A percentile compares a stretch with the other conserved stretches of the same genome.
Evolutionary conservation across 352 stramenopile species (phyloP).

Genomic region (Saprolegnia parasitica): DNA sequence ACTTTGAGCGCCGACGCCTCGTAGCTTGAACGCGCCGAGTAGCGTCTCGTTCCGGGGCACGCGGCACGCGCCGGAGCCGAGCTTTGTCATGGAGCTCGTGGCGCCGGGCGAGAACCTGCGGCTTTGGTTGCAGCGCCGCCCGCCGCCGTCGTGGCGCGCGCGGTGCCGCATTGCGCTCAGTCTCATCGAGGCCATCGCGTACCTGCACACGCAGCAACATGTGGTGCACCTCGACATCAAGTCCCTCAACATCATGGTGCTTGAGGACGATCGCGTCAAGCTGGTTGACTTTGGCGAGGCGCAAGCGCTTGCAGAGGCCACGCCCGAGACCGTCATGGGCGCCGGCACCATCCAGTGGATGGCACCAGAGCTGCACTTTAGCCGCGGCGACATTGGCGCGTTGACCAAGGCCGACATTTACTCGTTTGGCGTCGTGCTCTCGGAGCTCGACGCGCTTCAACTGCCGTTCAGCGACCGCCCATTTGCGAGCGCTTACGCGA

Average conservation of each 20-base stretch:
- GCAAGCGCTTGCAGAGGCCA: background rate
- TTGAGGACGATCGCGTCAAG: background rate
- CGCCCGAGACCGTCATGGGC: background rate
- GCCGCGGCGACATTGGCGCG: background rate
- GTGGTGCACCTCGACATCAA: conserved; percentile 23
- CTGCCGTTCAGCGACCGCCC: background rate
- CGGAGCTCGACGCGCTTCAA: conserved; percentile 32
- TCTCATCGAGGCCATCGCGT: no score
- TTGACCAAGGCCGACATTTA: conserved; percentile 19
- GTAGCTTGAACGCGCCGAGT: no score
- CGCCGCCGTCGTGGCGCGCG: no score
- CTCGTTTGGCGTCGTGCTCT: conserved; percentile 43
- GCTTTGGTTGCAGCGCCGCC: no score
- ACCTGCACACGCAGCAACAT: background rate
- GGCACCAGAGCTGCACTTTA: background rate
- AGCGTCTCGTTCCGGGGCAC: no score
- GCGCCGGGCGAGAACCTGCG: no score
- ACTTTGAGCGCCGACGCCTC: no score
- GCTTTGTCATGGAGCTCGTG: no score
- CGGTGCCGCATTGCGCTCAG: no score
- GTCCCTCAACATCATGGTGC: background rate
- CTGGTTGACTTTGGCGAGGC: background rate
- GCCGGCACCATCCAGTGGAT: background rate
- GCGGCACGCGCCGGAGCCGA: no score
- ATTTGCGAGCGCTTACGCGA: no score